These are phyloP conservation scores for Papilionanthe hybrid DNA, from an alignment of 116 monocot species.

Conservation along the genomic window DNA sequence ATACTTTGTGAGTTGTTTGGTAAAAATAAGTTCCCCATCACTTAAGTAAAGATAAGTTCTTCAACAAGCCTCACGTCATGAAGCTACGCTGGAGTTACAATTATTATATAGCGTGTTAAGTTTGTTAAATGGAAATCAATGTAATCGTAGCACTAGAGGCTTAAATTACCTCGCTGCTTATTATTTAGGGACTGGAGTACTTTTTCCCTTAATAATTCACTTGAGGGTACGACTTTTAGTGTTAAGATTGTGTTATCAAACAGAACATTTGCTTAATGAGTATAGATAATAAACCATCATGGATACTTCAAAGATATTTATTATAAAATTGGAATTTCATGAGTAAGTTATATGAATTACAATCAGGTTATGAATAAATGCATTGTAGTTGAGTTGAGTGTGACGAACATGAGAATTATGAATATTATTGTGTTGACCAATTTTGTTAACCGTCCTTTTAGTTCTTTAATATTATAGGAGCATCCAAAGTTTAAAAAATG, in stretches of 20 bases:
- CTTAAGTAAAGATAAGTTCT: no score
- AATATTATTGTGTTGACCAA: neutral
- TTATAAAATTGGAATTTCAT: conserved; percentile 1
- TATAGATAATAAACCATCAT: neutral
- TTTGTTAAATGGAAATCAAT: neutral
- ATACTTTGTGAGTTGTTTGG: no score
- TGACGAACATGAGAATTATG: neutral
- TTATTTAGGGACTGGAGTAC: no score
- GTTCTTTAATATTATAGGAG: no score
- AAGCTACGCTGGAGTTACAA: neutral
- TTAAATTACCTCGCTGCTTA: no score
- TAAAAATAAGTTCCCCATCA: no score
- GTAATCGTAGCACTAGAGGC: no score
- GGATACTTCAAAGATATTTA: neutral
- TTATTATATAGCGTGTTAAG: neutral
- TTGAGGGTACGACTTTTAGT: neutral
- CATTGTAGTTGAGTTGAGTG: neutral
- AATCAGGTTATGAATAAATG: neutral
- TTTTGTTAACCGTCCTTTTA: no score
- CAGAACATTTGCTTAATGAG: neutral
- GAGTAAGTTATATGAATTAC: neutral
- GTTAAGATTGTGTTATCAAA: neutral
- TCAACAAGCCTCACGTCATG: neutral
- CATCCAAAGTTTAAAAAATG: no score
- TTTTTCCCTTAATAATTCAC: conserved; percentile 1